phyloP scores from a whole-genome alignment of 2,329 filamentous ascomycete species.

The Cordyceps tenuipes region DNA sequence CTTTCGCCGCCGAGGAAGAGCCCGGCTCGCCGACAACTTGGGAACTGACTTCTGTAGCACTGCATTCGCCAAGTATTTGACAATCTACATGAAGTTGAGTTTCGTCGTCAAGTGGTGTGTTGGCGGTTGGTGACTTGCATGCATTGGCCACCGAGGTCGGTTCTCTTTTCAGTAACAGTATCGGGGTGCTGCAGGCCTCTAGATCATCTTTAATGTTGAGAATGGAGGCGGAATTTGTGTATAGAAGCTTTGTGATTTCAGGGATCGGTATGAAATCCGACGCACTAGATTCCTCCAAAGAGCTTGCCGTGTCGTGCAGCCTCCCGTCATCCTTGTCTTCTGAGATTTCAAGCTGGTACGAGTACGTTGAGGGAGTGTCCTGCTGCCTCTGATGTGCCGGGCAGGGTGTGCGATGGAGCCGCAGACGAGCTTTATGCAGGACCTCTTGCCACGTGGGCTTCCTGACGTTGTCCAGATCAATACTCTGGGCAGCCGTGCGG shows the following conservation, averaged over 20 bases:
- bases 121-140: background rate
- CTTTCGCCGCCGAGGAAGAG: slow-evolving; percentile 27
- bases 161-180: slow-evolving; percentile 68
- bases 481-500: background rate
- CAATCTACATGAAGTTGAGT: background rate
- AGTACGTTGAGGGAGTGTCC: slow-evolving; percentile 38
- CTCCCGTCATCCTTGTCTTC: slow-evolving; percentile 65
- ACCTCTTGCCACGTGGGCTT: slow-evolving; percentile 89
- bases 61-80: slow-evolving; percentile 2
- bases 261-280: slow-evolving; percentile 45
- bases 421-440: slow-evolving; percentile 83
- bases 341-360: slow-evolving; percentile 72
- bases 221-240: slow-evolving; percentile 82
- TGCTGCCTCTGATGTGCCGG: background rate
- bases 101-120: background rate
- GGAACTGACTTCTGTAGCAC: too few species aligned
- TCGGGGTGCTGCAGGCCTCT: slow-evolving; percentile 40
- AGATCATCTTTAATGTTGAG: slow-evolving; percentile 60
- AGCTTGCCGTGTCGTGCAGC: slow-evolving; percentile 35
- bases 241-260: slow-evolving; percentile 81
- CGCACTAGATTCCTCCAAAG: slow-evolving; percentile 35
- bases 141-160: slow-evolving; percentile 51
- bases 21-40: too few species aligned
- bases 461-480: slow-evolving; percentile 32
- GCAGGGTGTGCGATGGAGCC: slow-evolving; percentile 62